Evolutionary conservation across 176 grass and related monocot genomes (phyloP).

Genomic region (Puya raimondii): DNA sequence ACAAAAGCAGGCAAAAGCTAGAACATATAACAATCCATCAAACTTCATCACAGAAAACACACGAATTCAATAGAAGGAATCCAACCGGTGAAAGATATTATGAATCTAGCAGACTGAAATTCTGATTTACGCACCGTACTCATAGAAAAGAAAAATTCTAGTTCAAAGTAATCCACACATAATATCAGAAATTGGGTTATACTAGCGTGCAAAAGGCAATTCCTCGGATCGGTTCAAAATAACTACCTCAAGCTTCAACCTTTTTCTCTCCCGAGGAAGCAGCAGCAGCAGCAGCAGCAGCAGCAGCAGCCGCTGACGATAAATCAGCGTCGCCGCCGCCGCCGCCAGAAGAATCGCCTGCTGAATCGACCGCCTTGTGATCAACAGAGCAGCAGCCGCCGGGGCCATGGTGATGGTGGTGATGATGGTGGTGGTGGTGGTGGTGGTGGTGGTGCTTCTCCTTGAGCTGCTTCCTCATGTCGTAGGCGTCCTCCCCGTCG

Average conservation of each 20-base stretch:
- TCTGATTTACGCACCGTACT: too few relatives aligned
- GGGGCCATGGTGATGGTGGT: slow-evolving; percentile 39
- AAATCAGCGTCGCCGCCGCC: neutral
- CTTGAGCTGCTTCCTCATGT: slow-evolving; percentile 44
- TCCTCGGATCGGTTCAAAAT: neutral
- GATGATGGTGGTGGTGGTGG: slow-evolving; percentile 41
- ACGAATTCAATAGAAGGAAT: too few relatives aligned
- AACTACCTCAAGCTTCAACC: slow-evolving; percentile 26
- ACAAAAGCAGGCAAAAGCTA: too few relatives aligned
- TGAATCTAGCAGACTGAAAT: too few relatives aligned
- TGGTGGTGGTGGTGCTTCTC: slow-evolving; percentile 16
- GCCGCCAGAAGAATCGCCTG: neutral
- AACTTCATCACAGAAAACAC: too few relatives aligned
- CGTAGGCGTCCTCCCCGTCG: slow-evolving; percentile 75
- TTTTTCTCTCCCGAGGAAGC: slow-evolving; percentile 26
- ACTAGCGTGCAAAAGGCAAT: too few relatives aligned
- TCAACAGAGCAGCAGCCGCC: slow-evolving; percentile 64
- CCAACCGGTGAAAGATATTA: too few relatives aligned
- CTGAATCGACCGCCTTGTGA: slow-evolving; percentile 8
- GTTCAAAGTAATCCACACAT: too few relatives aligned
- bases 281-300: slow-evolving; percentile 9
- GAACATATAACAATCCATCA: too few relatives aligned
- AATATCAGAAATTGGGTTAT: too few relatives aligned
- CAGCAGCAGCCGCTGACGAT: neutral
- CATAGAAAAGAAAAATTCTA: too few relatives aligned